Evolutionary conservation across 1,284 basidiomycete species (phyloP), one percentile per base, ranked within the genome.

Genomic region (Pseudomicrostroma phylloplanum): DNA sequence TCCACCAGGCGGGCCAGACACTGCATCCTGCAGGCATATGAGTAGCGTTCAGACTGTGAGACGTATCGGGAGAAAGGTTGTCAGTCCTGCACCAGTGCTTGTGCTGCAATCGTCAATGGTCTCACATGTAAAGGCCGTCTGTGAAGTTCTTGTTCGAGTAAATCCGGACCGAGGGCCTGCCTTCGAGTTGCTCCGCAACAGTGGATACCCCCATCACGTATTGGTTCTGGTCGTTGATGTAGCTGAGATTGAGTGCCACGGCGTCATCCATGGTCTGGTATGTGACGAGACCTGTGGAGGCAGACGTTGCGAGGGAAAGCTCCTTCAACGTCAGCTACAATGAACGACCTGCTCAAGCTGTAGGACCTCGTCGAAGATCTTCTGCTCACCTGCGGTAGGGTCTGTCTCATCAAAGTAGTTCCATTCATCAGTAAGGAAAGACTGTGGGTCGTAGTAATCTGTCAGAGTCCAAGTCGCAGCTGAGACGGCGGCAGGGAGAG

Each of bases 1-100:
- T 77, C 77, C 76, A 78, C 59, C 74, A 78, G 6, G 76, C 76
- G 12, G 77, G 77, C 77, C 77, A 79, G 30, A 36, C 42, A 66
- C 67, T 9, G 76, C 66, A 60, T 76, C 75, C 76, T 1, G 64
- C 56, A 1, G 76, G 76, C 17, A 72, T 63, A 56, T 77, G 75
- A 13, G 70, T 67, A 13, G 72, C 71, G 56, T 77, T 70, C n/a
- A 76, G 58, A 48, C 43, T 48, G 43, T 48, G 17, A 13, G 41
- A 11, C 9, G n/a, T n/a, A 42, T 42, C 41, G 41, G 11, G 11
- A 9, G 41, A n/a, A 9, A 42, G n/a, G n/a, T n/a, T n/a, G n/a
- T n/a, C n/a, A n/a, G n/a, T n/a, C n/a, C n/a, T n/a, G n/a, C n/a
- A n/a, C 30, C 3, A 36, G 30, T 4, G 9, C 30, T 36, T 36